Percentiles rank a stretch among this genome's conserved stretches.
Conservation (phyloP, 75 land plant species). For the Pinus albicaulis region DNA sequence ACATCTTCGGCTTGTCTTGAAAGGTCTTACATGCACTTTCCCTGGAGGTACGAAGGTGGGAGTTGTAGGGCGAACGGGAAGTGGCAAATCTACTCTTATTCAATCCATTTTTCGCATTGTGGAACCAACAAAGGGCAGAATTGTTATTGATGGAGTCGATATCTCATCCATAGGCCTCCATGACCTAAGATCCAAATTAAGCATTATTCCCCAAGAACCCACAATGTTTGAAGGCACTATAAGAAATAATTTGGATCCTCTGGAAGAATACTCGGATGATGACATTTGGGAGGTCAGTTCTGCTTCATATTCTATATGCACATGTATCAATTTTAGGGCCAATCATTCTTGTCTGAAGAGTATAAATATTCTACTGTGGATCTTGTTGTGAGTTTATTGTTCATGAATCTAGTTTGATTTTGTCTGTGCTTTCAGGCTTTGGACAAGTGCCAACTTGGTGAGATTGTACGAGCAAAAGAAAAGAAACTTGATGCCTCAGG, state of each 20-base stretch:
- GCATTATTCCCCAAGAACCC: slow-evolving; percentile 94
- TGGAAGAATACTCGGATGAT: slow-evolving; percentile 53
- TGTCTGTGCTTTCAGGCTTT: slow-evolving; percentile 5
- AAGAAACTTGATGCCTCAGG: slow-evolving; percentile 24
- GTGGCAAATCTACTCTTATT: slow-evolving; percentile 86
- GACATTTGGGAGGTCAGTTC: slow-evolving; percentile 61
- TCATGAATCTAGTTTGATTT: too few species aligned
- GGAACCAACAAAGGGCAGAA: slow-evolving; percentile 68
- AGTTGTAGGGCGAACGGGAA: slow-evolving; percentile 91
- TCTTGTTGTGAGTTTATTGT: too few species aligned
- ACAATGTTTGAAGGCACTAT: slow-evolving; percentile 79
- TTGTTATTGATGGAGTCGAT: slow-evolving; percentile 74
- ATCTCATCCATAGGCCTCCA: slow-evolving; percentile 70
- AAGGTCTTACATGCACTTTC: slow-evolving; percentile 80
- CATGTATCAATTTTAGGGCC: background rate
- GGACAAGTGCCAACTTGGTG: slow-evolving; percentile 29
- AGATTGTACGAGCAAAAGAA: slow-evolving; percentile 16
- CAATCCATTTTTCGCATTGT: slow-evolving; percentile 79
- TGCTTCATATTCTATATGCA: background rate
- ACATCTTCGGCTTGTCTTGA: slow-evolving; percentile 72
- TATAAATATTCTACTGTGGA: too few species aligned
- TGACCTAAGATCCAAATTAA: slow-evolving; percentile 68
- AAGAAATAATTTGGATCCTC: slow-evolving; percentile 79
- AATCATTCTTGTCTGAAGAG: too few species aligned
- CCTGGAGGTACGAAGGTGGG: slow-evolving; percentile 71